Base-by-base conservation (phyloP, 1,284 basidiomycete species). In the Rhodotorula sp. region DNA sequence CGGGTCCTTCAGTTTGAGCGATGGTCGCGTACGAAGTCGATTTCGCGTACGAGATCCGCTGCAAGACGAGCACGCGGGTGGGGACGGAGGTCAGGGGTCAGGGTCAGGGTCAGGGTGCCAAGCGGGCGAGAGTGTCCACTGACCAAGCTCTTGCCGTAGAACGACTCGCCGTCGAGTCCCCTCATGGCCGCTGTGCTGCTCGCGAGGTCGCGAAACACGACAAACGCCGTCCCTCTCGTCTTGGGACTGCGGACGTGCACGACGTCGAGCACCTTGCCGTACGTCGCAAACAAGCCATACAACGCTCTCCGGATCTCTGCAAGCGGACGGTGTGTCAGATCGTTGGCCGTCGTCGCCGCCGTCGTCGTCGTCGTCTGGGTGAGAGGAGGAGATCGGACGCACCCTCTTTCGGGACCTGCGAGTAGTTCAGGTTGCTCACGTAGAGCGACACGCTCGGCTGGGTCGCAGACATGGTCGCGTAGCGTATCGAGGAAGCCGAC, bases 221-320 rank as follows among this genome's bases (percentile, higher is more conserved):
- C 87, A 82, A 97, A 99, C 1, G 96, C 96, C 83, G 97, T 95
- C 3, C 96, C 96, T 73, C 91, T 88, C 89, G 94, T 94, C 80
- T 89, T 91, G 66, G 87, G 83, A 76, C 85, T 88, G 81, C 97
- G 94, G 58, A 91, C 89, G n/a, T 96, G 94, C 64, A 98, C 88
- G 64, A 99, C 88, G 82, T 99, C 96, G 82, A 98, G 87, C 60
- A 99, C 85, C 80, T 89, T 90, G 78, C 96, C 96, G 83, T 97
- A 93, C 34, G 93, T 91, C 20, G 89, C 90, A 85, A 99, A 99
- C 65, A 99, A 87, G 39, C 90, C 88, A 80, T 90, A 93, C 2
- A 99, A 87, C 82, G 95, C 91, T 6, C 84, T 82, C 61, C 89
- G 86, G 18, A 98, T 85, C 83, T 99, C 96, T 83, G 78, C 46